Conservation (phyloP, 768 basidiomycete species). For the Tubosaeta sp. region DNA sequence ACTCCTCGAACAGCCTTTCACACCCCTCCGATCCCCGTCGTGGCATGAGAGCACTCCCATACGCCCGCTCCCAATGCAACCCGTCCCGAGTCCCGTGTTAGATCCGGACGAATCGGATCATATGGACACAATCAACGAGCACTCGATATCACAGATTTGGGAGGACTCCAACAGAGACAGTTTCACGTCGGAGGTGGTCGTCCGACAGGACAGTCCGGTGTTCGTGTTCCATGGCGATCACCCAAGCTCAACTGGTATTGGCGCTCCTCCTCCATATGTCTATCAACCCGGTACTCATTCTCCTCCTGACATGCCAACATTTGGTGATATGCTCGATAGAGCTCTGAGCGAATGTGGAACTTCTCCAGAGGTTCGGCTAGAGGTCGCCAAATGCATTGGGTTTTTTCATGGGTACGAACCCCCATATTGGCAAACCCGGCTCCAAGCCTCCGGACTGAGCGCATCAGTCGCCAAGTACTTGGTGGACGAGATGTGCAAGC, state of each 20-base stretch:
- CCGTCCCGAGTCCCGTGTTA: conserved; percentile 14
- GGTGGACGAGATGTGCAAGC: conserved; percentile 26
- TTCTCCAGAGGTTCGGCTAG: conserved; percentile 16
- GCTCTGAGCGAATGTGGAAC: conserved; percentile 15
- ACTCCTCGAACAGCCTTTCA: neutral
- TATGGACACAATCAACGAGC: neutral
- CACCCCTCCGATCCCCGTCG: neutral
- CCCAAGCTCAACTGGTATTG: conserved; percentile 2
- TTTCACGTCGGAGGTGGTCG: neutral
- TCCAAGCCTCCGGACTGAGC: conserved; percentile 20
- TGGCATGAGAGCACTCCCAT: neutral
- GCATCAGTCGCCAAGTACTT: conserved; percentile 12
- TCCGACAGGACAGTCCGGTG: conserved; percentile 22
- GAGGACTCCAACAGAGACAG: neutral
- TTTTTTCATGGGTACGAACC: conserved; percentile 25
- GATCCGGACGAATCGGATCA: conserved; percentile 6
- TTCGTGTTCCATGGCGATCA: conserved; percentile 7
- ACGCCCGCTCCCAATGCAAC: conserved; percentile 18
- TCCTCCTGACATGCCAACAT: conserved; percentile 4
- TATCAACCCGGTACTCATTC: conserved; percentile 4
- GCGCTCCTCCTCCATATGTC: conserved; percentile 18
- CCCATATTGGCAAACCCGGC: conserved; percentile 24
- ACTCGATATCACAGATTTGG: conserved; percentile 9
- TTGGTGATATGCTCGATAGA: conserved; percentile 21
- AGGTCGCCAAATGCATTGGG: conserved; percentile 22